phyloP scores from a whole-genome alignment of 2,329 filamentous ascomycete species.

The Truncatella angustata region DNA sequence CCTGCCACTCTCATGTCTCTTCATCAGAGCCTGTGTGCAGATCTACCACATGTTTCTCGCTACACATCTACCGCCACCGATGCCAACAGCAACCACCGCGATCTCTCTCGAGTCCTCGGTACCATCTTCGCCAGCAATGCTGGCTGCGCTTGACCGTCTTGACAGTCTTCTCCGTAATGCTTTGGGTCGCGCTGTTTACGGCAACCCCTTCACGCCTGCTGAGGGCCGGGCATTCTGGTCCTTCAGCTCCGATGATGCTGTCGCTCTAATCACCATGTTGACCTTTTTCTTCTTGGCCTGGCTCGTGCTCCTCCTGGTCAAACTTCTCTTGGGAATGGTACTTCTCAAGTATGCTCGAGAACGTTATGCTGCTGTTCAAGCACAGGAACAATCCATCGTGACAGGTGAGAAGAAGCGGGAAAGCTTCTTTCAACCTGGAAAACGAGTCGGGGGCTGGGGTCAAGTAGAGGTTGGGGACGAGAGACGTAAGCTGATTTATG shows the following conservation, averaged over 20 bases:
- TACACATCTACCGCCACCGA: constrained; percentile 75
- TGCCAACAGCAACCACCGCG: constrained; percentile 65
- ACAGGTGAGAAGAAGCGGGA: constrained; percentile 47
- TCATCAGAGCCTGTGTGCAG: constrained; percentile 90
- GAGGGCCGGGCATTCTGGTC: constrained; percentile 44
- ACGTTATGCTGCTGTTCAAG: constrained; percentile 79
- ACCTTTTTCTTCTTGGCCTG: constrained; percentile 84
- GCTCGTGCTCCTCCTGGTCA: constrained; percentile 78
- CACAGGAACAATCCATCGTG: constrained; percentile 55
- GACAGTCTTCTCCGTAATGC: constrained; percentile 76
- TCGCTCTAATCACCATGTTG: constrained; percentile 77
- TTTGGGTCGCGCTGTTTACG: constrained; percentile 71
- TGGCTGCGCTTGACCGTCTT: constrained; percentile 75
- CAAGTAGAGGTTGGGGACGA: constrained; percentile 88
- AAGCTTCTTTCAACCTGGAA: constrained; percentile 67
- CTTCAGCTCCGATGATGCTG: constrained; percentile 69
- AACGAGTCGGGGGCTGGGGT: constrained; percentile 77
- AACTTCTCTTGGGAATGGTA: constrained; percentile 84
- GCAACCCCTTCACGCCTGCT: constrained; percentile 43
- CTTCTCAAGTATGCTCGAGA: constrained; percentile 77
- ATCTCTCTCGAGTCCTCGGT: constrained; percentile 61
- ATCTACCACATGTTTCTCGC: constrained; percentile 98
- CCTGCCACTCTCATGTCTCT: constrained; percentile 88
- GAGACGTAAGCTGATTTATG: constrained; percentile 80
- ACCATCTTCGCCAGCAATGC: constrained; percentile 69